Evolutionary conservation across 805 yeast genomes (phyloP).

Genomic region (Cyberlindnera samutprakarnensis): DNA sequence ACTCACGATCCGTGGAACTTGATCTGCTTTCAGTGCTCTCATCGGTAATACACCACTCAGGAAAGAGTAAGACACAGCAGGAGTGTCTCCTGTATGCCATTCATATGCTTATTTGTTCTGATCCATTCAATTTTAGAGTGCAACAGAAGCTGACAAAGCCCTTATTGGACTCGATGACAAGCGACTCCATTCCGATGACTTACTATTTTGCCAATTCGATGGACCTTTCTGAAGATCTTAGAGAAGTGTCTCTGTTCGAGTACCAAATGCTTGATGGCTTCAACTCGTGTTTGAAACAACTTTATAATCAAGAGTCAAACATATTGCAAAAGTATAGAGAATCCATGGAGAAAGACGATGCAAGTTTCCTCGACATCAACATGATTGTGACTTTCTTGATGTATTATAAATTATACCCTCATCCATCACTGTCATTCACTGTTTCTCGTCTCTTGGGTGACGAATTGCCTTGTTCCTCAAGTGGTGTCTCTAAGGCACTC

Average conservation of each 20-base stretch:
- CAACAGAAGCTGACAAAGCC: background rate
- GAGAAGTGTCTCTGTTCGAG: slow-evolving; percentile 3
- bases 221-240: slow-evolving; percentile 2
- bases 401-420: slow-evolving; percentile 8
- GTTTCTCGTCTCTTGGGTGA: slow-evolving; percentile 1
- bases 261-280: background rate
- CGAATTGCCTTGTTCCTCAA: background rate
- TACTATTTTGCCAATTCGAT: slow-evolving; percentile 7
- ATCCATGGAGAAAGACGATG: background rate
- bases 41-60: slow-evolving; percentile 2
- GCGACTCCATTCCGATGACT: slow-evolving; percentile 7
- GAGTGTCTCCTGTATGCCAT: slow-evolving; percentile 8
- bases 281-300: background rate
- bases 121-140: slow-evolving; percentile 8
- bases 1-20: slow-evolving; percentile 4
- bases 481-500: slow-evolving; percentile 3
- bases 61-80: background rate
- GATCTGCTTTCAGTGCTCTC: slow-evolving; percentile 1
- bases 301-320: background rate
- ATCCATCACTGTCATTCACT: slow-evolving; percentile 1
- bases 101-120: slow-evolving; percentile 5
- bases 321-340: slow-evolving; percentile 3
- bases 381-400: slow-evolving; percentile 4
- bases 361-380: slow-evolving; percentile 2
- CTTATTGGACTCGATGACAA: slow-evolving; percentile 1